Conservation (phyloP, 495 filamentous ascomycete species). For the Halenospora varia region DNA sequence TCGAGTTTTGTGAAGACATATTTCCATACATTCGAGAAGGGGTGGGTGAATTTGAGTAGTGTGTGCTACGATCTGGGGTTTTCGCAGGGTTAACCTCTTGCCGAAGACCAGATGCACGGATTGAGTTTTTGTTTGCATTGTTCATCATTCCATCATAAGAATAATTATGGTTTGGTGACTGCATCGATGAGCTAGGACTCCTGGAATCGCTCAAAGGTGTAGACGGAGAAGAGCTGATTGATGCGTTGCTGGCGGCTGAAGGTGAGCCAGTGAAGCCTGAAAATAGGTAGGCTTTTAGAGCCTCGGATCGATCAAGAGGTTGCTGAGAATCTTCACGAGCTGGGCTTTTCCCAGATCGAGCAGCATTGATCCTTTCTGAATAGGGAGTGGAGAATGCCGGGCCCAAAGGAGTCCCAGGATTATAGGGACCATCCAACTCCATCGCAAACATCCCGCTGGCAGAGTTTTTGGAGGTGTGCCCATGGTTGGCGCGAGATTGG, state of each 20-base stretch:
- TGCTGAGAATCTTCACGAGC: not conserved
- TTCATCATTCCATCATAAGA: not conserved
- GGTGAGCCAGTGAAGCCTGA: constrained; percentile 21
- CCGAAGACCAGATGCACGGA: constrained; percentile 21
- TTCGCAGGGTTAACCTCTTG: constrained; percentile 25
- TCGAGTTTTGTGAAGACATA: not conserved
- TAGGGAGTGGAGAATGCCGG: constrained; percentile 67
- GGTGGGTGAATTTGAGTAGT: constrained; percentile 9
- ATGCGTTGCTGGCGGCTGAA: not conserved
- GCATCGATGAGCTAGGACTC: too few relatives aligned
- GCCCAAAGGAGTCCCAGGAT: constrained; percentile 44
- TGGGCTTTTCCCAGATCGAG: constrained; percentile 26
- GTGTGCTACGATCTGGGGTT: constrained; percentile 13
- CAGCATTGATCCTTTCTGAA: constrained; percentile 58
- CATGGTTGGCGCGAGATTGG: constrained; percentile 26
- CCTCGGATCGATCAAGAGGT: constrained; percentile 25
- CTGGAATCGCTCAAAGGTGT: too few relatives aligned
- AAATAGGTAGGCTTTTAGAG: constrained; percentile 38
- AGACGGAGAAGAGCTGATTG: too few relatives aligned
- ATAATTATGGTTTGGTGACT: too few relatives aligned
- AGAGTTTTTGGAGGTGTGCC: constrained; percentile 34
- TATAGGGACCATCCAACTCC: constrained; percentile 57
- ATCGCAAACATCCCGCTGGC: constrained; percentile 56
- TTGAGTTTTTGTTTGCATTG: constrained; percentile 1
- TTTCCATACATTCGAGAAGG: constrained; percentile 6